Evolutionary conservation across 2,329 filamentous ascomycete genomes (phyloP).

Genomic region (Orbilia brochopaga): DNA sequence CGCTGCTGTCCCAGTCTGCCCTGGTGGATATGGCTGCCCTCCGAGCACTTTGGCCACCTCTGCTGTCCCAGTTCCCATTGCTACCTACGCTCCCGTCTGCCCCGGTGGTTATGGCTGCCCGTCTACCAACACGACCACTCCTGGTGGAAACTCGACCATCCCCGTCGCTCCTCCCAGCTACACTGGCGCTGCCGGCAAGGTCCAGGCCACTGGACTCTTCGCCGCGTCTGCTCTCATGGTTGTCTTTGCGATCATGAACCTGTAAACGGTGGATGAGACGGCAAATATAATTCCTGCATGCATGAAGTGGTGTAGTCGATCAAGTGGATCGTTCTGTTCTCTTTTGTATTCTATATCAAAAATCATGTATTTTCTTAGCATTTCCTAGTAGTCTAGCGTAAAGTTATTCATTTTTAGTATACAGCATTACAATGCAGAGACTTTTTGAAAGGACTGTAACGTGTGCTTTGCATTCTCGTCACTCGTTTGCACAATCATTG

Average conservation of each 20-base stretch:
- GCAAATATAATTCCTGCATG: slow-evolving; percentile 6
- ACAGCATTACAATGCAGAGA: slow-evolving; percentile 4
- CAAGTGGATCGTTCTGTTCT: slow-evolving; percentile 30
- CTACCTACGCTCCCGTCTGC: slow-evolving; percentile 8
- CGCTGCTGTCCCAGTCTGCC: background rate
- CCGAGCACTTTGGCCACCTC: background rate
- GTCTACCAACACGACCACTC: slow-evolving; percentile 31
- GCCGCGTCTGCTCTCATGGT: slow-evolving; percentile 46
- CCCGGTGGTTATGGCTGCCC: slow-evolving; percentile 1
- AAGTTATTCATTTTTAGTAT: slow-evolving; percentile 10
- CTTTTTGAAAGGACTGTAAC: slow-evolving; percentile 5
- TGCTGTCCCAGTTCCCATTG: background rate
- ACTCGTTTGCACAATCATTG: slow-evolving; percentile 9
- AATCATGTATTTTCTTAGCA: slow-evolving; percentile 30
- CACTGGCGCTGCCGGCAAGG: slow-evolving; percentile 45
- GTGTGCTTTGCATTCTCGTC: slow-evolving; percentile 29
- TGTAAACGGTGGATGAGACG: slow-evolving; percentile 51
- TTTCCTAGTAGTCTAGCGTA: slow-evolving; percentile 18
- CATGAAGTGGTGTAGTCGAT: slow-evolving; percentile 5
- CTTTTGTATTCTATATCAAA: slow-evolving; percentile 37
- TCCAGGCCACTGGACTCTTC: slow-evolving; percentile 48
- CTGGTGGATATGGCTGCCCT: slow-evolving; percentile 1
- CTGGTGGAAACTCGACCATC: slow-evolving; percentile 13
- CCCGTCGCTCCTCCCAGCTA: slow-evolving; percentile 45
- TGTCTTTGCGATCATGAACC: slow-evolving; percentile 49